These are phyloP conservation scores for Sarcodon sp. DNA, from an alignment of 768 basidiomycete genomes.

Conservation along the genomic window DNA sequence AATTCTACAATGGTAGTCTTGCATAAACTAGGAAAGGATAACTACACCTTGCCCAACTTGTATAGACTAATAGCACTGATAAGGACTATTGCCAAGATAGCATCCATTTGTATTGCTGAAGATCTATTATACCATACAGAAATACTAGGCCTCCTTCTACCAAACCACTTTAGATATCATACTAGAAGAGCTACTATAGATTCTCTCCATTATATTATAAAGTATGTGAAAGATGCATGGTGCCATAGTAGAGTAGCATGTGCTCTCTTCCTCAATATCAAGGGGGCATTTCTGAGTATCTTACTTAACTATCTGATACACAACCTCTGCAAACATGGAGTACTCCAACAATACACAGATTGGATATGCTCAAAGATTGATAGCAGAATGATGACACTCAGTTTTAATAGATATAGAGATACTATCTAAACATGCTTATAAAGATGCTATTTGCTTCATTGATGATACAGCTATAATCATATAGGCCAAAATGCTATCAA, in stretches of 20 bases:
- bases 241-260: slow-evolving; percentile 3
- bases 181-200: slow-evolving; percentile 13
- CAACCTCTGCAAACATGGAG: slow-evolving; percentile 15
- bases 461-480: slow-evolving; percentile 8
- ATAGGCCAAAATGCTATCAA: slow-evolving; percentile 1
- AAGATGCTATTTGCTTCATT: slow-evolving; percentile 5
- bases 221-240: slow-evolving; percentile 13
- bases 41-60: slow-evolving; percentile 19
- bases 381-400: slow-evolving; percentile 2
- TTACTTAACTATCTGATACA: slow-evolving; percentile 17
- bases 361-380: slow-evolving; percentile 4
- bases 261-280: slow-evolving; percentile 26
- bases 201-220: slow-evolving; percentile 12
- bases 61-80: slow-evolving; percentile 22
- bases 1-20: slow-evolving; percentile 16
- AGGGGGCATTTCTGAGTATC: slow-evolving; percentile 30
- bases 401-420: slow-evolving; percentile 9
- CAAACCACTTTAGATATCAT: slow-evolving; percentile 14
- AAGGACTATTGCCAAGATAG: slow-evolving; percentile 13
- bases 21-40: slow-evolving; percentile 18
- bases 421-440: slow-evolving; percentile 5
- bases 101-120: slow-evolving; percentile 11
- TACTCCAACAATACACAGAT: slow-evolving; percentile 13
- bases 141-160: slow-evolving; percentile 2
- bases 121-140: slow-evolving; percentile 4